phyloP scores from a whole-genome alignment of 495 filamentous ascomycete species.

The Jackrogersella minutella region DNA sequence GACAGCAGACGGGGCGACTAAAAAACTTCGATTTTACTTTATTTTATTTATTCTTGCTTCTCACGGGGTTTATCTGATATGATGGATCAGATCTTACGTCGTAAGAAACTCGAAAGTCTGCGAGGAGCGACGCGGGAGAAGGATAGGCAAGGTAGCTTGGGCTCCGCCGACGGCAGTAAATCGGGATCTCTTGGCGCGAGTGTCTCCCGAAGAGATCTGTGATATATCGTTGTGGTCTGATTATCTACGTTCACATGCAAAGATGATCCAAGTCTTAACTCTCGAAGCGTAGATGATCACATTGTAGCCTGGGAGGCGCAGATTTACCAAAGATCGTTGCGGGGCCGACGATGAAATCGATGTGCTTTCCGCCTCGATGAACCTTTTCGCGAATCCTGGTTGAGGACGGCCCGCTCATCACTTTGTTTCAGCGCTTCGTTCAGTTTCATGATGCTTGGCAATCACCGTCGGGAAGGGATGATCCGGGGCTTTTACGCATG shows the following conservation, averaged over 20 bases:
- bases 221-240: slow-evolving; percentile 27
- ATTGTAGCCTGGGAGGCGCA: not conserved
- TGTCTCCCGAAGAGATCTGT: slow-evolving; percentile 18
- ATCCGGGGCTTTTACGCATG: slow-evolving; percentile 50
- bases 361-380: slow-evolving; percentile 2
- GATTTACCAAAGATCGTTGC: slow-evolving; percentile 13
- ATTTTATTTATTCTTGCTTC: too few relatives aligned
- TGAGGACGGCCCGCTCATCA: slow-evolving; percentile 47
- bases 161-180: not conserved
- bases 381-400: not conserved
- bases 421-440: slow-evolving; percentile 60
- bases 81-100: slow-evolving; percentile 10
- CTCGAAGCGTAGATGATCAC: not conserved
- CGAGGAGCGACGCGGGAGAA: not conserved
- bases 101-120: not conserved
- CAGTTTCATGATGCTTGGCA: slow-evolving; percentile 51
- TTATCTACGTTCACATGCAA: slow-evolving; percentile 39
- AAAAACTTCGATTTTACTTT: too few relatives aligned
- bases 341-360: slow-evolving; percentile 15
- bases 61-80: slow-evolving; percentile 5
- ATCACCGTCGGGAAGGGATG: slow-evolving; percentile 52
- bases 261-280: not conserved
- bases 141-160: not conserved
- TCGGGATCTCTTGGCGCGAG: slow-evolving; percentile 9
- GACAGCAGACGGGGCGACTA: not conserved